Conservation (phyloP, 2,329 filamentous ascomycete genomes). For the Talaromyces verruculosus region DNA sequence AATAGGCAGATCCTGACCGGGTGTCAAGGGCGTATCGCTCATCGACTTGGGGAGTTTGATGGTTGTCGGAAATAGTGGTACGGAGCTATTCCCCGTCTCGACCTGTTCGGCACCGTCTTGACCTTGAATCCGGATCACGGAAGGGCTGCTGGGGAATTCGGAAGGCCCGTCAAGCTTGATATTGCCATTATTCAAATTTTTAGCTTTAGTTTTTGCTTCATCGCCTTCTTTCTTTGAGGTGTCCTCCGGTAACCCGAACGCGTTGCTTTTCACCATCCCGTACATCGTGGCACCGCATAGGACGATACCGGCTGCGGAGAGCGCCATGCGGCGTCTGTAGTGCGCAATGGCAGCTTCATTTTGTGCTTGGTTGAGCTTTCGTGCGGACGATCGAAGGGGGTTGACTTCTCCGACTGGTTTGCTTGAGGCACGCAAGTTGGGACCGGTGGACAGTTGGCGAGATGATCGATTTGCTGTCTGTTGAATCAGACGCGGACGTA, state of each 20-base stretch:
- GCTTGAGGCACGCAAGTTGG: constrained; percentile 20
- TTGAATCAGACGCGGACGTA: background rate
- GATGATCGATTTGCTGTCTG: constrained; percentile 4
- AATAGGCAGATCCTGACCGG: constrained; percentile 41
- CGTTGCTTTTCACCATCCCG: constrained; percentile 40
- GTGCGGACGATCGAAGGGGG: constrained; percentile 28
- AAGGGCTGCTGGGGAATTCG: constrained; percentile 35
- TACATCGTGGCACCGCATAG: constrained; percentile 44
- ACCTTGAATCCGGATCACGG: constrained; percentile 44
- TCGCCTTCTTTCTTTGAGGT: constrained; percentile 22
- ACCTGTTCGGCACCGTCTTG: constrained; percentile 69
- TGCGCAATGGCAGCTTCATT: constrained; percentile 29
- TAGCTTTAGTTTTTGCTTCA: background rate
- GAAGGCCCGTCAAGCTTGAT: constrained; percentile 44
- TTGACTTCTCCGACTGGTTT: constrained; percentile 12
- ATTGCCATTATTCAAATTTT: constrained; percentile 23
- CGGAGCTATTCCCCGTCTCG: constrained; percentile 75
- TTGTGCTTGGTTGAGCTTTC: constrained; percentile 26
- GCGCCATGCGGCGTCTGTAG: constrained; percentile 34
- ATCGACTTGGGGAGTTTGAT: constrained; percentile 60
- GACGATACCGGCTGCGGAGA: constrained; percentile 41
- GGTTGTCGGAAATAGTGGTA: constrained; percentile 74
- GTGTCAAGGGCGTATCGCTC: constrained; percentile 34
- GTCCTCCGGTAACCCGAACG: constrained; percentile 33
- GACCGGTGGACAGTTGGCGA: constrained; percentile 5